phyloP scores from a whole-genome alignment of 257 asterid genomes.

The Lantana camara region DNA sequence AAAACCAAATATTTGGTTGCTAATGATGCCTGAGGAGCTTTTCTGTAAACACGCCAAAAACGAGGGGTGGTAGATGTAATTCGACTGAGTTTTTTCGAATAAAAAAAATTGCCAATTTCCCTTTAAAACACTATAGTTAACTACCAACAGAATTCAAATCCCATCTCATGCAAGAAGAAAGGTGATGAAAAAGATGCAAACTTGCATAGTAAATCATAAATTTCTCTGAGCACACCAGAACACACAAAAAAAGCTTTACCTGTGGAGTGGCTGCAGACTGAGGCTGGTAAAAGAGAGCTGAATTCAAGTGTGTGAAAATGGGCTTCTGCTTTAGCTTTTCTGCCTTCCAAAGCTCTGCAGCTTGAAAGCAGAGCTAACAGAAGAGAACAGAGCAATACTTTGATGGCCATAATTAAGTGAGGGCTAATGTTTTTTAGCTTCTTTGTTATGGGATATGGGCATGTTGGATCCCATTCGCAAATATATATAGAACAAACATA shows the following conservation, averaged over 20 bases:
- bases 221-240: too few relatives aligned
- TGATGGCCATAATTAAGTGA: conserved; percentile 24
- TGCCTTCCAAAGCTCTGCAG: conserved; percentile 17
- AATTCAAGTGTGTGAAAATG: conserved; percentile 37
- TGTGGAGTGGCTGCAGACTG: conserved; percentile 40
- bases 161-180: too few relatives aligned
- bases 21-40: too few relatives aligned
- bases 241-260: conserved; percentile 2
- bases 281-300: conserved; percentile 40
- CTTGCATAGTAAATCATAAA: too few relatives aligned
- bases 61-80: too few relatives aligned
- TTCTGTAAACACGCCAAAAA: too few relatives aligned
- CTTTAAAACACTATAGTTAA: too few relatives aligned
- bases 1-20: too few relatives aligned
- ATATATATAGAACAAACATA: conserved; percentile 26
- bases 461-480: background rate
- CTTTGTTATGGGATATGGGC: conserved; percentile 5
- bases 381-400: conserved; percentile 16
- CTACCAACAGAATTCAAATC: too few relatives aligned
- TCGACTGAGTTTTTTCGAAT: too few relatives aligned
- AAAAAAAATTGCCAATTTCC: too few relatives aligned
- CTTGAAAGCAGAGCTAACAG: conserved; percentile 20
- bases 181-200: too few relatives aligned
- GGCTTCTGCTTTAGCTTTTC: background rate
- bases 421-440: background rate